Evolutionary conservation across 345 rosid species (phyloP).

Genomic region (Aethionema arabicum): DNA sequence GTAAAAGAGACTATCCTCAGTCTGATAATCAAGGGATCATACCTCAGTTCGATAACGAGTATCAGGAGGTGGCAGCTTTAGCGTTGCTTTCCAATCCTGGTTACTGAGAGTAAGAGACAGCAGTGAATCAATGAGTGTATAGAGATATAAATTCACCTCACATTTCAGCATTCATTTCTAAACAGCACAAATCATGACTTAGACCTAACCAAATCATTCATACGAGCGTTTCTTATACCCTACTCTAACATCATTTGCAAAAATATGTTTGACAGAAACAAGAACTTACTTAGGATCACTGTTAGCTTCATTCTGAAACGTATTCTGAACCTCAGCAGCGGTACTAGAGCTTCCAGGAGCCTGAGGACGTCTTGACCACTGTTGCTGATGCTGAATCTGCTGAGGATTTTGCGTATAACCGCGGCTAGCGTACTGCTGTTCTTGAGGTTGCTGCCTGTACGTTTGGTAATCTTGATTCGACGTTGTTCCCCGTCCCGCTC

Average conservation of each 20-base stretch:
- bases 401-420: slow-evolving; percentile 42
- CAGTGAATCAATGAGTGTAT: slow-evolving; percentile 16
- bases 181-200: slow-evolving; percentile 20
- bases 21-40: slow-evolving; percentile 5
- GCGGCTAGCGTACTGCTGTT: slow-evolving; percentile 61
- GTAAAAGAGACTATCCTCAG: background rate
- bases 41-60: slow-evolving; percentile 94
- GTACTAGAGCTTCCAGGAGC: slow-evolving; percentile 41
- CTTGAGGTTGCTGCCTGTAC: slow-evolving; percentile 44
- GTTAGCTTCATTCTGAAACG: slow-evolving; percentile 73
- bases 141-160: slow-evolving; percentile 12
- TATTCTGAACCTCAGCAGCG: slow-evolving; percentile 75
- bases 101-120: slow-evolving; percentile 46
- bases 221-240: background rate
- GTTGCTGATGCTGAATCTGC: slow-evolving; percentile 49
- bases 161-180: background rate
- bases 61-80: slow-evolving; percentile 80
- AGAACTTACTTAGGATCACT: slow-evolving; percentile 68
- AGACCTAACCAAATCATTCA: background rate
- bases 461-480: slow-evolving; percentile 50
- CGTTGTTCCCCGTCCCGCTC: slow-evolving; percentile 59
- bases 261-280: slow-evolving; percentile 1
- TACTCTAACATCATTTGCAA: background rate
- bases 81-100: slow-evolving; percentile 92
- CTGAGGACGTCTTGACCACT: slow-evolving; percentile 68